Evolutionary conservation across 2,329 filamentous ascomycete species (phyloP), one percentile per base, ranked within the genome.

Genomic region (Trichoderma hamatum): DNA sequence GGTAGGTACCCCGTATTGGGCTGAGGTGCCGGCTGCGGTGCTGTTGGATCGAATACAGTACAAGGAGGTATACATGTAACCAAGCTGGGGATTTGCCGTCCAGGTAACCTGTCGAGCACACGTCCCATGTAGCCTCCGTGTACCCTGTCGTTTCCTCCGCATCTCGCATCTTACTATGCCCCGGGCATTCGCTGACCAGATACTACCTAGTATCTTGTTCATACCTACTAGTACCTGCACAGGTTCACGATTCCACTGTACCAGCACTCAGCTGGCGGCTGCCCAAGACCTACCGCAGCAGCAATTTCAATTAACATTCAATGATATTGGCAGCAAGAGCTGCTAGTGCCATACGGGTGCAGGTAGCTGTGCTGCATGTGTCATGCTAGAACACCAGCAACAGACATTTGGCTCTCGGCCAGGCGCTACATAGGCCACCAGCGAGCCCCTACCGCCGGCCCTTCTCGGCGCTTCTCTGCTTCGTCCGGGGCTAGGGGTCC

Each of bases 391-490:
- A 36, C 39, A 32, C 32, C 24, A 19, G 19, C 43, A 62, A 49
- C 36, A 43, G 39, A 43, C 39, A 43, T n/a, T 43, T 43, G 39
- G 39, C 39, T 43, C 39, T 43, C 28, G 34, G 43, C 46, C 65
- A 67, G 58, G 46, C 55, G 54, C 30, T 30, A 43, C 39, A 43
- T 58, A 46, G 49, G 56, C 58, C 62, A 43, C 58, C 30, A 7
- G 24, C 59, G 58, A 70, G 49, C 68, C 64, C 71, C 70, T 66
- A 60, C 70, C 34, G 52, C 73, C 77, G 77, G 76, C 77, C 71
- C 73, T 79, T 76, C 77, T 79, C 77, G 77, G 77, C 77, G 77
- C 77, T 79, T 78, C 76, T 79, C 72, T 72, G 64, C 67, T 54
- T 65, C 54, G 61, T 55, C 43, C 43, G 52, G 61, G 30, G 46